phyloP scores from a whole-genome alignment of 345 rosid species.

The Melastoma malabathricum region DNA sequence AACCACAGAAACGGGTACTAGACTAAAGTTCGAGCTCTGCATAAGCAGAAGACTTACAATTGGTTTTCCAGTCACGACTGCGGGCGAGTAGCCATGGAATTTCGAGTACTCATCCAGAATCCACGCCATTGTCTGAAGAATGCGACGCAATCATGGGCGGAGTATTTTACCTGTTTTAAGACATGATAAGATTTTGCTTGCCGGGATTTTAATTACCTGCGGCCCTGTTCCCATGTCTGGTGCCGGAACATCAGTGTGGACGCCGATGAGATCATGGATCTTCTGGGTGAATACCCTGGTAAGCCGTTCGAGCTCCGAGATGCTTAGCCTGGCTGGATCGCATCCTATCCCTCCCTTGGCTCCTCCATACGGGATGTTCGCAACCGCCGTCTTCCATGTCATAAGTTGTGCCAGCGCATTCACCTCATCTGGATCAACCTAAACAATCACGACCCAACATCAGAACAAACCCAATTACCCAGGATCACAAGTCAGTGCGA shows the following conservation, averaged over 20 bases:
- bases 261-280: slow-evolving; percentile 83
- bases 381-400: slow-evolving; percentile 99
- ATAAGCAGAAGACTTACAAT: slow-evolving; percentile 29
- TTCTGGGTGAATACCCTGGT: slow-evolving; percentile 94
- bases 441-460: slow-evolving; percentile 4
- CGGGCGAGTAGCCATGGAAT: slow-evolving; percentile 91
- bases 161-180: not conserved
- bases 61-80: slow-evolving; percentile 89
- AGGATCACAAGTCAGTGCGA: not conserved
- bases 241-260: slow-evolving; percentile 91
- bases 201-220: slow-evolving; percentile 31
- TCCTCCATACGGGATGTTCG: slow-evolving; percentile 92
- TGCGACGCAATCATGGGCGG: slow-evolving; percentile 1
- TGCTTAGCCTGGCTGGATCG: slow-evolving; percentile 48
- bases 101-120: slow-evolving; percentile 94
- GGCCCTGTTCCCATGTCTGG: slow-evolving; percentile 99
- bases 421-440: slow-evolving; percentile 98
- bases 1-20: no score
- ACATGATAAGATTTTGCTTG: not conserved
- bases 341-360: slow-evolving; percentile 99
- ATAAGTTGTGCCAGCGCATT: slow-evolving; percentile 90
- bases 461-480: slow-evolving; percentile 4
- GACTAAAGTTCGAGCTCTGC: no score
- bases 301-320: slow-evolving; percentile 70
- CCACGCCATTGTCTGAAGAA: slow-evolving; percentile 89